A percentile compares a stretch with the other conserved stretches of the same genome.
Evolutionary conservation across 441 rosid species (phyloP).

Genomic region (Hura crepitans): DNA sequence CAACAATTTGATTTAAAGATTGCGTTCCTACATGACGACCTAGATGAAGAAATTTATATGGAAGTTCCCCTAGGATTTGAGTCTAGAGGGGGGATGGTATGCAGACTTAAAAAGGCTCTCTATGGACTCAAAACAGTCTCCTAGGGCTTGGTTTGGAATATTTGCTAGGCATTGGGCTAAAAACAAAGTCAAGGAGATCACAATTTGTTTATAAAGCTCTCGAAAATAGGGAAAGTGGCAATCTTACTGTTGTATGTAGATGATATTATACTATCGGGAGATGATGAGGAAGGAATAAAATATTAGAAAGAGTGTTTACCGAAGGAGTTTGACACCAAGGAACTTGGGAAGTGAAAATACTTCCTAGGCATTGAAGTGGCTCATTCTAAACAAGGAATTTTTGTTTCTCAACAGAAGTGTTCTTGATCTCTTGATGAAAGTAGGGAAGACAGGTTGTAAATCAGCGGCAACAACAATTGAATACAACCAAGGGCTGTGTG

Average conservation of each 20-base stretch:
- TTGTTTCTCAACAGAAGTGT: not conserved
- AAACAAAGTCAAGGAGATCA: conserved; percentile 5
- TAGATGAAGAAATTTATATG: no score
- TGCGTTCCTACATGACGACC: no score
- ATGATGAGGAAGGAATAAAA: not conserved
- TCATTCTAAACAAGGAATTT: not conserved
- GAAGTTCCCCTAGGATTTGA: no score
- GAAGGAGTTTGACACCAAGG: no score
- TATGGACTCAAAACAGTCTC: conserved; percentile 5
- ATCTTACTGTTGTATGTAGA: not conserved
- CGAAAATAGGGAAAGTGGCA: not conserved
- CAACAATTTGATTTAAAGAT: no score
- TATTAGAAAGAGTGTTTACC: not conserved
- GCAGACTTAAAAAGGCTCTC: not conserved
- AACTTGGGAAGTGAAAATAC: not conserved
- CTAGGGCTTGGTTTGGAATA: conserved; percentile 9
- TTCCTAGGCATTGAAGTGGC: conserved; percentile 1
- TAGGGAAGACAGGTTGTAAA: not conserved
- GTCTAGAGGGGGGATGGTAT: not conserved
- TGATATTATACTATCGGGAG: not conserved
- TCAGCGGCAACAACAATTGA: not conserved
- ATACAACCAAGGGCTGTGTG: no score
- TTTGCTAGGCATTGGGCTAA: not conserved
- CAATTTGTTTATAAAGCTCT: not conserved
- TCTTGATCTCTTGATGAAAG: not conserved